Evolutionary conservation across 805 yeast genomes (phyloP).

Genomic region (Starmerella gropengiesseri): DNA sequence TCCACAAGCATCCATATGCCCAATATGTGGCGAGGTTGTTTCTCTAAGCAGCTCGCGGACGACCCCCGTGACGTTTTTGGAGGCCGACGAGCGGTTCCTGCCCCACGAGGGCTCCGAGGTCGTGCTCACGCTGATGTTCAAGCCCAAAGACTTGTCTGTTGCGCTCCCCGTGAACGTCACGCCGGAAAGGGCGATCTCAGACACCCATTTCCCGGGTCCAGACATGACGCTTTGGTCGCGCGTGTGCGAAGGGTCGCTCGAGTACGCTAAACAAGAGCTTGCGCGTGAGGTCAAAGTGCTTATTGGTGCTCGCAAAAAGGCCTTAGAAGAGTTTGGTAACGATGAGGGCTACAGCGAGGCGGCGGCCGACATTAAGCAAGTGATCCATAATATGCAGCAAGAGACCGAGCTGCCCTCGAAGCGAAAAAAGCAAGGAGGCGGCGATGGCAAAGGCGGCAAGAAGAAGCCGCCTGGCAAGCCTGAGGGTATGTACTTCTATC

Average conservation of each 20-base stretch:
- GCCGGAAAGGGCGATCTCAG: not conserved
- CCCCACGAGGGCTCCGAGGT: slow-evolving; percentile 23
- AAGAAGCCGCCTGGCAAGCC: not conserved
- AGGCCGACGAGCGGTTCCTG: slow-evolving; percentile 13
- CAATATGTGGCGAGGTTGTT: slow-evolving; percentile 21
- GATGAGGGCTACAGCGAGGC: slow-evolving; percentile 23
- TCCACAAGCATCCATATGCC: slow-evolving; percentile 19
- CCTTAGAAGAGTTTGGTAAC: slow-evolving; percentile 26
- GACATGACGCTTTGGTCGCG: slow-evolving; percentile 42
- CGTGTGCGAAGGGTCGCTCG: slow-evolving; percentile 53
- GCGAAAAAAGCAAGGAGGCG: not conserved
- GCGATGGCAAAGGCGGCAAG: no score
- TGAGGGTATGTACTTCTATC: slow-evolving; percentile 48
- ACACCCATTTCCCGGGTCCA: slow-evolving; percentile 28
- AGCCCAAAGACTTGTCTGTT: slow-evolving; percentile 10
- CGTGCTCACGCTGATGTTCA: slow-evolving; percentile 20
- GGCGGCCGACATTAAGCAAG: slow-evolving; percentile 7
- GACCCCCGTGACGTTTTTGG: slow-evolving; percentile 21
- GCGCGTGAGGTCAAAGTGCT: slow-evolving; percentile 51
- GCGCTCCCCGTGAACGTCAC: slow-evolving; percentile 17
- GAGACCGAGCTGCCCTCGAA: not conserved
- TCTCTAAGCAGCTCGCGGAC: slow-evolving; percentile 5
- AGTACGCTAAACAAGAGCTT: slow-evolving; percentile 44
- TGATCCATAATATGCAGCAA: slow-evolving; percentile 4
- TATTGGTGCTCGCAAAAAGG: slow-evolving; percentile 42